Evolutionary conservation across 441 rosid genomes (phyloP), one percentile per base, ranked within the genome.

Genomic region (Codiaeum variegatum): DNA sequence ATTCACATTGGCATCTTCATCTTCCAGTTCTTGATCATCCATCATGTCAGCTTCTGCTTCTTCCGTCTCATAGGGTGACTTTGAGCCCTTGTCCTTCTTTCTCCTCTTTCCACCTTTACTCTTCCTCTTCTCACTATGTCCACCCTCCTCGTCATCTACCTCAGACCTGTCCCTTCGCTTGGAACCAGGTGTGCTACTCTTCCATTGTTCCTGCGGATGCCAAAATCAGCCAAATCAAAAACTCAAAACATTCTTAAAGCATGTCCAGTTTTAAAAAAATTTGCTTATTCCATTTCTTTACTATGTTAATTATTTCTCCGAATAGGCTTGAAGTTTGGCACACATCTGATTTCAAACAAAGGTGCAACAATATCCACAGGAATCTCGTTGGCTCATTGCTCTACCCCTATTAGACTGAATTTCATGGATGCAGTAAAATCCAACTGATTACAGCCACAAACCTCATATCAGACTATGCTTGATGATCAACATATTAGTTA

Each of bases 61-160:
- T 78, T 88, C 96, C 60, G 78, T 85, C 76, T 93, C 99, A 46
- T 88, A 86, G 59, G 67, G 89, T 16, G 90, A 87, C 85, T 82
- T 93, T 32, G 95, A 88, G 81, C 85, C 76, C 84, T 80, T 93
- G 64, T 96, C 99, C 90, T 93, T 96, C 90, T 63, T 94, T 85
- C 97, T 88, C 83, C 88, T 88, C 89, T 91, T 96, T 67, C 97
- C 97, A 24, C 98, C 90, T 85, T 88, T 95, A 82, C 89, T 93
- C 78, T 93, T 88, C 83, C 88, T 87, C 86, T 88, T 87, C 83
- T 93, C 99, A 75, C 93, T 80, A 15, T 88, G 91, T 73, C 93
- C 95, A 77, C 86, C 92, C 40, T 89, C 98, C 58, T 90, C 98
- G 32, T 92, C 98, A 73, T 95, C 97, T 54, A 84, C 77, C 64